Evolutionary conservation across 1,284 basidiomycete species (phyloP).

Genomic region (Heterobasidion annosum): DNA sequence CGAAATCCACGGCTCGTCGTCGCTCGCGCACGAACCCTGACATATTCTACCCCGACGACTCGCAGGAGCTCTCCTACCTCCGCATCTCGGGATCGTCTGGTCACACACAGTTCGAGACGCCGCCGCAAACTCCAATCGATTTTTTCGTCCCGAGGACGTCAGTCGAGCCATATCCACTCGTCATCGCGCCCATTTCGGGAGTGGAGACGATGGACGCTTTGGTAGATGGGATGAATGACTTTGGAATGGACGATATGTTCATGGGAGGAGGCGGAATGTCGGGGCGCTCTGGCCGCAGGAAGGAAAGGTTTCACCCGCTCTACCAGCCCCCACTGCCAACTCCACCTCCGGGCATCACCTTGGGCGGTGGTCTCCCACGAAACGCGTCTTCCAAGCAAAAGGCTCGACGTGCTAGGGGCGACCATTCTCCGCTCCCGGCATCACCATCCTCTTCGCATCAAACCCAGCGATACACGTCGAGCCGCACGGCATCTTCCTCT

Average conservation of each 20-base stretch:
- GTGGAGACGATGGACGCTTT: conserved; percentile 81
- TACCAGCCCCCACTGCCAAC: conserved; percentile 74
- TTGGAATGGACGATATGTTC: conserved; percentile 40
- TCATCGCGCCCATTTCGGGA: conserved; percentile 67
- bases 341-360: conserved; percentile 69
- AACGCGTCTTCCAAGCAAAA: conserved; percentile 22
- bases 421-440: conserved; percentile 18
- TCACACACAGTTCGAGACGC: conserved; percentile 47
- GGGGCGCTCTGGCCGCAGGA: conserved; percentile 39
- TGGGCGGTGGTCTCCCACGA: conserved; percentile 52
- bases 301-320: conserved; percentile 45
- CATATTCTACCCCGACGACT: conserved; percentile 30
- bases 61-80: conserved; percentile 25
- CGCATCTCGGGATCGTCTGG: conserved; percentile 58
- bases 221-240: conserved; percentile 76
- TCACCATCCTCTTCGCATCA: conserved; percentile 7
- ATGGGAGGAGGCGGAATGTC: conserved; percentile 30
- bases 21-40: conserved; percentile 49
- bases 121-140: conserved; percentile 61
- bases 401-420: conserved; percentile 42
- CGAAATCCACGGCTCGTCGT: conserved; percentile 17
- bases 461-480: conserved; percentile 18
- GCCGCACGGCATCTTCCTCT: conserved; percentile 31
- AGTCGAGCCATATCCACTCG: conserved; percentile 47
- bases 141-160: conserved; percentile 27